phyloP scores from a whole-genome alignment of 2,329 filamentous ascomycete species.

The Aspergillus latus region DNA sequence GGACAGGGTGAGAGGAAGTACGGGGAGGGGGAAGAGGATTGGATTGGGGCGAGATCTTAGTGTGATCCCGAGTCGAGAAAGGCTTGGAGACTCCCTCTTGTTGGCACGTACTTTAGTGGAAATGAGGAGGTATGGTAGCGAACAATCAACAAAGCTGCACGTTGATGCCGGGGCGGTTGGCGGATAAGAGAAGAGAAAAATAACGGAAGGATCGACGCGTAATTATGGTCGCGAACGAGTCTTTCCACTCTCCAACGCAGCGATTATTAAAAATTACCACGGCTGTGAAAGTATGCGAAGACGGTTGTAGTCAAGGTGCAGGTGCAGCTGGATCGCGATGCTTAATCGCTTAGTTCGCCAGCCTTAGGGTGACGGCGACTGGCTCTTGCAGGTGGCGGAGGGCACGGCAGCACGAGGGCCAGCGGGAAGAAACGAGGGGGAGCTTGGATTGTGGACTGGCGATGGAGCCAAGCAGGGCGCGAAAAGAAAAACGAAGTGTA shows the following conservation, averaged over 20 bases:
- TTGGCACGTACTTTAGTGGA: constrained; percentile 23
- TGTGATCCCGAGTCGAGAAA: constrained; percentile 17
- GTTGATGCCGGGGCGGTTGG: constrained; percentile 5
- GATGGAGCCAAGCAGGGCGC: constrained; percentile 4
- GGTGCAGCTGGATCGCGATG: constrained; percentile 32
- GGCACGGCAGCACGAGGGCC: constrained; percentile 33
- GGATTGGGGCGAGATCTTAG: constrained; percentile 18
- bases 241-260: constrained; percentile 4
- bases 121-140: neutral
- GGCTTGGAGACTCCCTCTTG: constrained; percentile 14
- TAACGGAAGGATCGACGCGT: constrained; percentile 21
- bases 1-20: constrained; percentile 11
- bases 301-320: constrained; percentile 11
- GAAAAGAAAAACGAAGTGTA: constrained; percentile 8
- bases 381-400: constrained; percentile 40
- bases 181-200: constrained; percentile 15
- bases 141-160: constrained; percentile 7
- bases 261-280: constrained; percentile 13
- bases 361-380: constrained; percentile 36
- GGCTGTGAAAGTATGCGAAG: constrained; percentile 12
- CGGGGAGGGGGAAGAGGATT: constrained; percentile 14
- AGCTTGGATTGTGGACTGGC: neutral
- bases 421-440: constrained; percentile 23
- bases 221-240: constrained; percentile 16
- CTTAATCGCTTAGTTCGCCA: constrained; percentile 42